Base-by-base conservation (phyloP, 2,329 filamentous ascomycete species). In the Fusarium nanum region DNA sequence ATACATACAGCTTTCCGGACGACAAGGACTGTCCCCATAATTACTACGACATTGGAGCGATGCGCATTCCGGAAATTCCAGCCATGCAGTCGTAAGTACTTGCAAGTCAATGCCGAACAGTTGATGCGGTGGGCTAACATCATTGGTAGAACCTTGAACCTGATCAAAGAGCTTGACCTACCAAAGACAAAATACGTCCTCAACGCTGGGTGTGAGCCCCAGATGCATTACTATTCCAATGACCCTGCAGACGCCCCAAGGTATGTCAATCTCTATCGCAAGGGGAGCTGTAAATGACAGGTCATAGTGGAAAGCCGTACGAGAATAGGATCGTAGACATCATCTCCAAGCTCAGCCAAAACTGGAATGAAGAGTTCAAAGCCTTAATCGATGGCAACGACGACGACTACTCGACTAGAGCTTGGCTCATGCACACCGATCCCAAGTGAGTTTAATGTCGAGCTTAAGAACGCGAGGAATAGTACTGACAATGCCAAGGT, bases 21-120 rank as follows among this genome's bases (percentile, higher is more conserved):
- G 56, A 65, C 7, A 27, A 37, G 1, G 32, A 57, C 6, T 64
- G 52, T 9, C 52, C 62, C 2, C 63, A 70, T 5, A 64, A 70
- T 14, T 71, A 70, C 14, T 71, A 71, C 7, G 68, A 71, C 3
- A 56, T 71, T 6, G 68, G 67, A 1, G 67, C 63, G 0, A 71
- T 71, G 67, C 67, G 68, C 3, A 70, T 70, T 1, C 68, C 68
- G 0, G 41, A 71, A 6, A 71, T 71, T 12, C 34, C 48, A 4
- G 56, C 67, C 0, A 67, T 67, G 68, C 20, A 58, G 14, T 70
- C 68, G 68, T 70, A 3, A 5, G 22, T 22, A 22, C 22, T 22
- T 22, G 22, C 3, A 22, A 3, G 22, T 22, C 22, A 22, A 22
- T 5, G 22, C 22, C 22, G 5, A 22, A 22, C 22, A 22, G 22